Percentiles rank a stretch among this genome's conserved stretches.
phyloP scores from a whole-genome alignment of 345 rosid species.

The Citrus maxima region DNA sequence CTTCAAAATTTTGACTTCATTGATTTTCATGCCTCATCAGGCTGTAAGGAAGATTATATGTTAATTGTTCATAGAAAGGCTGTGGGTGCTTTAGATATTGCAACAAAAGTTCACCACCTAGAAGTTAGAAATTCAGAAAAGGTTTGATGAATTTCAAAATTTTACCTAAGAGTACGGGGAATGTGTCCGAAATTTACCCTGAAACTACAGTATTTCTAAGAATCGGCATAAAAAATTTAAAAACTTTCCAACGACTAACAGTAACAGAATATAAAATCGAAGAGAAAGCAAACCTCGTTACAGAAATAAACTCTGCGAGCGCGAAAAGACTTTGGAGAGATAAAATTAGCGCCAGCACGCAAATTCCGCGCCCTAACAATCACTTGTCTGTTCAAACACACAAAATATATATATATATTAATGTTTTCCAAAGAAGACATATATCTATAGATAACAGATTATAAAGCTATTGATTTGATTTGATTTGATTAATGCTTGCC shows the following conservation, averaged over 20 bases:
- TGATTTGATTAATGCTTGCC: conserved; percentile 30
- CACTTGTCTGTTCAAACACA: conserved; percentile 54
- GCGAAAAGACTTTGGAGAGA: conserved; percentile 82
- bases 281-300: conserved; percentile 62
- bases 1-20: background rate
- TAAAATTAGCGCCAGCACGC: conserved; percentile 82
- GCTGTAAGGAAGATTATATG: background rate
- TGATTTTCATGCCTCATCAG: background rate
- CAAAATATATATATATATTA: background rate
- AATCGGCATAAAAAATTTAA: background rate
- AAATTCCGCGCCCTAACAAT: conserved; percentile 84
- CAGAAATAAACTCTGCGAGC: conserved; percentile 74
- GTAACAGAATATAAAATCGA: background rate
- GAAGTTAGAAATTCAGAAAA: background rate
- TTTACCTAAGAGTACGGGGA: too few relatives aligned
- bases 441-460: background rate
- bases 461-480: background rate
- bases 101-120: background rate
- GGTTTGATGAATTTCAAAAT: background rate
- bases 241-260: background rate
- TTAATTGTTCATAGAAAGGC: background rate
- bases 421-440: background rate
- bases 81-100: background rate
- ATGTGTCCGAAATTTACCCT: background rate
- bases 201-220: background rate